Conservation (phyloP, 495 filamentous ascomycete species). For the Ascodesmis nigricans region DNA sequence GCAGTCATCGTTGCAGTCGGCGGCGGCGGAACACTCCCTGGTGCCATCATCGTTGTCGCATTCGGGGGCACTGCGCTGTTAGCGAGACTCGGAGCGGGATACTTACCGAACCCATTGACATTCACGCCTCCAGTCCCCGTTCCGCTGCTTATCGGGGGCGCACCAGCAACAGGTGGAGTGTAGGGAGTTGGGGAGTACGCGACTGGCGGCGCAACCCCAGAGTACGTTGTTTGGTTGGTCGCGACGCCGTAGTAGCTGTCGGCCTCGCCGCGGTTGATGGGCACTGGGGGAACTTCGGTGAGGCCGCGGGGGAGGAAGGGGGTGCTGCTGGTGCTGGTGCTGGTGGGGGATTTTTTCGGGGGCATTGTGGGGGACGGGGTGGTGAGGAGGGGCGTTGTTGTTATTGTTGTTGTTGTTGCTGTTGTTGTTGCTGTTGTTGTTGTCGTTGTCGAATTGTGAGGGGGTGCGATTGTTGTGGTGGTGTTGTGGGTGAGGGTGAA, state of each 20-base stretch:
- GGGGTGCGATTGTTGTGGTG: too few species aligned
- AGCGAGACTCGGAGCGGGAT: too few species aligned
- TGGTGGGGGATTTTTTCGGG: too few species aligned
- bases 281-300: constrained; percentile 3
- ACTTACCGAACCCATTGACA: too few species aligned
- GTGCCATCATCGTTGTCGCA: neutral
- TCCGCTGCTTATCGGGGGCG: constrained; percentile 3
- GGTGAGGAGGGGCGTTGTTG: too few species aligned
- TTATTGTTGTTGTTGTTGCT: too few species aligned
- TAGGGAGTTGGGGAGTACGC: constrained; percentile 8
- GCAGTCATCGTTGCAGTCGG: neutral
- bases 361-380: too few species aligned
- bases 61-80: neutral
- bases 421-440: too few species aligned
- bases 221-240: constrained; percentile 1
- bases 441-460: too few species aligned
- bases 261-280: constrained; percentile 5
- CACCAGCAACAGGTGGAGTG: constrained; percentile 2
- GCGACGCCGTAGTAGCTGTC: constrained; percentile 10
- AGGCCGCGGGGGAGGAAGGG: constrained; percentile 9
- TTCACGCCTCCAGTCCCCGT: constrained; percentile 6
- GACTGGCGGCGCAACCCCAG: constrained; percentile 8
- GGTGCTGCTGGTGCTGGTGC: constrained; percentile 4
- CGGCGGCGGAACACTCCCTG: neutral
- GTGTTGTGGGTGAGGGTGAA: too few species aligned